These are phyloP conservation scores for Phialocephala sp. DNA, from an alignment of 2,329 filamentous ascomycete genomes.

Conservation along the genomic window DNA sequence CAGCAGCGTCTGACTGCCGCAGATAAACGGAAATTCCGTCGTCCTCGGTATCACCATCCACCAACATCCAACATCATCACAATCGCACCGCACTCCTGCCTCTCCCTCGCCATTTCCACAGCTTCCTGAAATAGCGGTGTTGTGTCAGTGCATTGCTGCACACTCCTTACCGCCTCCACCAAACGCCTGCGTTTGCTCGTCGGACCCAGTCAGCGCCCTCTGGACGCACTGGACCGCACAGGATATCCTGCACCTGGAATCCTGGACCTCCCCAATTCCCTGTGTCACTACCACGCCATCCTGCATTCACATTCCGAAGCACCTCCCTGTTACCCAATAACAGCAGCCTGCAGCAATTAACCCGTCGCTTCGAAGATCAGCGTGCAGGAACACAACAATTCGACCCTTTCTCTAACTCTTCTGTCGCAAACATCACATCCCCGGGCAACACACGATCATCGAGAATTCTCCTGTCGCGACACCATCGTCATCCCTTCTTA, in stretches of 20 bases:
- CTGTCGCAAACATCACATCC: constrained; percentile 34
- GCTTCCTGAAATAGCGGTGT: constrained; percentile 23
- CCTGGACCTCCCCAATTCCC: constrained; percentile 11
- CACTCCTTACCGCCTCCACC: constrained; percentile 24
- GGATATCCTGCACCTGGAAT: constrained; percentile 7
- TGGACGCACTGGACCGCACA: background rate
- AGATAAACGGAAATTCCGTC: constrained; percentile 19
- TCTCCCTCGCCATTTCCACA: constrained; percentile 4
- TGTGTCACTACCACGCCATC: constrained; percentile 35
- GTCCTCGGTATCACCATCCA: constrained; percentile 13
- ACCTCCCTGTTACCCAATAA: constrained; percentile 34
- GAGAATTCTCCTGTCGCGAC: constrained; percentile 18
- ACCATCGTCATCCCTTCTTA: constrained; percentile 11
- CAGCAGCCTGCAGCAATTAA: constrained; percentile 29
- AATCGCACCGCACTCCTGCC: constrained; percentile 6
- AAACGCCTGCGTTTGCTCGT: constrained; percentile 14
- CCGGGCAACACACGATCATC: constrained; percentile 21
- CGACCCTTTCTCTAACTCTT: constrained; percentile 28
- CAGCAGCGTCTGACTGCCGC: constrained; percentile 12
- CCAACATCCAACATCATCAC: background rate
- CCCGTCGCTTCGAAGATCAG: constrained; percentile 40
- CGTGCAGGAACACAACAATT: constrained; percentile 40
- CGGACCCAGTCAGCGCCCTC: constrained; percentile 7
- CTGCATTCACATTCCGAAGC: constrained; percentile 38
- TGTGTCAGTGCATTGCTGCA: constrained; percentile 21